Evolutionary conservation across 2,329 filamentous ascomycete species (phyloP).

Genomic region (Eutypa lata): DNA sequence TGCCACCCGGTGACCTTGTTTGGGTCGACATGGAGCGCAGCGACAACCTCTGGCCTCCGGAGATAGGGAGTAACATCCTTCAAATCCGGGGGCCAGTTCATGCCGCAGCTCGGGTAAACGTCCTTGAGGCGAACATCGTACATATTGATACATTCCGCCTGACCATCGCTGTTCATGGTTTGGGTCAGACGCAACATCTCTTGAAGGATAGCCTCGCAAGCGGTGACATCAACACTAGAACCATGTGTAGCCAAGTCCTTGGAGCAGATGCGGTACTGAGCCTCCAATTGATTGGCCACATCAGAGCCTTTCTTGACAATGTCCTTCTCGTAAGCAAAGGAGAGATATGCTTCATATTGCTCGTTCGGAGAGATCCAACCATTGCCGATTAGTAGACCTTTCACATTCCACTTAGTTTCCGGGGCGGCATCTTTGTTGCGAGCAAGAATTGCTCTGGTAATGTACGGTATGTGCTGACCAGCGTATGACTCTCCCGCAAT

Average conservation of each 20-base stretch:
- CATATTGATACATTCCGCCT: constrained; percentile 80
- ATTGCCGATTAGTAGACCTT: constrained; percentile 90
- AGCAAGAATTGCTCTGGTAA: constrained; percentile 84
- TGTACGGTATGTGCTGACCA: constrained; percentile 95
- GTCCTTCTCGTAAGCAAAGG: constrained; percentile 74
- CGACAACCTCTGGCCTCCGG: constrained; percentile 71
- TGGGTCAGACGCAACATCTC: constrained; percentile 67
- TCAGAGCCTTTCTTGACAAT: constrained; percentile 68
- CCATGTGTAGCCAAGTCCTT: constrained; percentile 52
- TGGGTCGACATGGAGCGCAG: constrained; percentile 76
- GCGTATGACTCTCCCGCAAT: constrained; percentile 95
- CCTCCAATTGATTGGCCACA: constrained; percentile 62
- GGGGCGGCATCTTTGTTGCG: constrained; percentile 67
- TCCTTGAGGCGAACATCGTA: constrained; percentile 91
- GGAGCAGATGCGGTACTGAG: constrained; percentile 66
- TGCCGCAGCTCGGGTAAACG: constrained; percentile 78
- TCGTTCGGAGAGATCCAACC: constrained; percentile 92
- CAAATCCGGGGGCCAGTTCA: constrained; percentile 97
- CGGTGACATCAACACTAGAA: constrained; percentile 61
- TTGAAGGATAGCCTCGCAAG: constrained; percentile 76
- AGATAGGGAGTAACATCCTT: constrained; percentile 76
- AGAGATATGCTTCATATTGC: constrained; percentile 85
- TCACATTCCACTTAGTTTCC: constrained; percentile 67
- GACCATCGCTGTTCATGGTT: constrained; percentile 44
- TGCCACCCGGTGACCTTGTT: constrained; percentile 86